phyloP scores from a whole-genome alignment of 2,329 filamentous ascomycete species.

The Sclerotinia spermophila region DNA sequence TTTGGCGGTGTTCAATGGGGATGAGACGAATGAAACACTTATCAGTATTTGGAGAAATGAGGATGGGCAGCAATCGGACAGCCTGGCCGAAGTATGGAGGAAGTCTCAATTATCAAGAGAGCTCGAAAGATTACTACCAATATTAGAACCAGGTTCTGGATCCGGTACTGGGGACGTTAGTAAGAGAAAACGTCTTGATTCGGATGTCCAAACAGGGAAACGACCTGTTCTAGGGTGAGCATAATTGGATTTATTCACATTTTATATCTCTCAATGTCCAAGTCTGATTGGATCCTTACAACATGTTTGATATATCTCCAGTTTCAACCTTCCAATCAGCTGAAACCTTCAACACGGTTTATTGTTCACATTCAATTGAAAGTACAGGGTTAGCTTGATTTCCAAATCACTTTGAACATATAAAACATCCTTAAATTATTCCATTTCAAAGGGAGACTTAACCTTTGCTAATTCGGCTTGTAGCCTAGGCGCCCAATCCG shows the following conservation, averaged over 20 bases:
- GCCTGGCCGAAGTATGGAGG: constrained; percentile 34
- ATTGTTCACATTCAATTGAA: background rate
- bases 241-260: background rate
- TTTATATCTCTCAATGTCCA: background rate
- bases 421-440: background rate
- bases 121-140: constrained; percentile 34
- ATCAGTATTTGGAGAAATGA: constrained; percentile 34
- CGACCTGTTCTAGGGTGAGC: constrained; percentile 10
- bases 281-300: background rate
- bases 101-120: constrained; percentile 35
- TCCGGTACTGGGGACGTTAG: constrained; percentile 21
- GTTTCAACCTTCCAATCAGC: background rate
- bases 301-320: background rate
- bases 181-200: constrained; percentile 31
- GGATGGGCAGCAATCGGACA: constrained; percentile 25
- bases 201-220: constrained; percentile 25
- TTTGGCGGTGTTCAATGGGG: constrained; percentile 44
- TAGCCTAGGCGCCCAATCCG: background rate
- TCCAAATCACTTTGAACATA: background rate
- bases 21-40: constrained; percentile 37
- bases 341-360: background rate
- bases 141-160: constrained; percentile 26
- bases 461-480: background rate
- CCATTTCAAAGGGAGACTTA: background rate
- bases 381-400: background rate